Evolutionary conservation across 225 moss, liverwort and hornwort species (phyloP), one percentile per base, ranked within the genome.

Genomic region (Pseudisothecium myosuroides): DNA sequence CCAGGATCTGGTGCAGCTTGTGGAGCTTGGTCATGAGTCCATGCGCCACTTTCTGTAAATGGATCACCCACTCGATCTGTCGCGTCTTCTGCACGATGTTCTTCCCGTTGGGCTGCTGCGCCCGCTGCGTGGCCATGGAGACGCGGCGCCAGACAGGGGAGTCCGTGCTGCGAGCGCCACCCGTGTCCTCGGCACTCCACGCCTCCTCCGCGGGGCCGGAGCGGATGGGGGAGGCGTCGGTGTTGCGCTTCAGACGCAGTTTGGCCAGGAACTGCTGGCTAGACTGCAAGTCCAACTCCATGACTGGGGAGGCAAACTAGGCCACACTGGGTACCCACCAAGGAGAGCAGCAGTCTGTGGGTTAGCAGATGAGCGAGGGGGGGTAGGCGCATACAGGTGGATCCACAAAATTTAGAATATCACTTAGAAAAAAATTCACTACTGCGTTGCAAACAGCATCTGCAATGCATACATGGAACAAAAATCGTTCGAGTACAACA

Each of bases 1-100:
- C 99, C 78, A 99, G 82, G 77, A 97, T 92, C 91, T 97, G 96
- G 74, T 95, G 95, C 93, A 99, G 80, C 79, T 96, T 96, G 88
- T 99, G 95, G 37, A 99, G 95, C 91, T 99, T 99, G 74, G 99
- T 97, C 99, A 99, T 99, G 88, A 99, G 94, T 36, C 99, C 99
- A 77, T 94, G 93, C 11, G 99, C 97, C 36, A 99, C 97, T 84
- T 94, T 95, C 79, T 95, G 95, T 63, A 99, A 83, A 88, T 99
- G 99, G n/a, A 97, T 92, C 90, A 99, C 96, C 97, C 99, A 97
- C 85, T 99, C 99, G 90, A 99, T 96, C 94, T 99, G 99, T 29
- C 99, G 95, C 36, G 96, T 96, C 91, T 97, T 97, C 82, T 97
- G 96, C 73, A 90, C 69, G 52, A 69, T 37, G 83, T 91, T 96